Conservation (phyloP, 805 yeast species). For the Pichia californica region DNA sequence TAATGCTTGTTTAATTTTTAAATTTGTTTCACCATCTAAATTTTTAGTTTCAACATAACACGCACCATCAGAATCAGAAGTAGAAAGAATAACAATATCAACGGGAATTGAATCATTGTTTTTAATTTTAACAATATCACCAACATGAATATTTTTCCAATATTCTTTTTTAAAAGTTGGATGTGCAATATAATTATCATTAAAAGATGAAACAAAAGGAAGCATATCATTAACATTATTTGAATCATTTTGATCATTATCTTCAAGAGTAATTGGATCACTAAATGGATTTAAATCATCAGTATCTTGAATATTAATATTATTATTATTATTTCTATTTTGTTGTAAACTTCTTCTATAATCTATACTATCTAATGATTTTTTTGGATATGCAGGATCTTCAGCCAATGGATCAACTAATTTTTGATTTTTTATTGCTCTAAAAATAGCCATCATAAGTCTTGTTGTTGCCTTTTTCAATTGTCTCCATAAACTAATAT, state of each 20-base stretch:
- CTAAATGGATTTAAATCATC: conserved; percentile 18
- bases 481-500: conserved; percentile 60
- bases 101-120: conserved; percentile 77
- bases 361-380: conserved; percentile 31
- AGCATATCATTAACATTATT: conserved; percentile 13
- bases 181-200: conserved; percentile 11
- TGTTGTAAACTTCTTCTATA: conserved; percentile 24
- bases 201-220: conserved; percentile 25
- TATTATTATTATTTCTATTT: conserved; percentile 11
- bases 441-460: conserved; percentile 12
- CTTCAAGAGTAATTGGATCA: conserved; percentile 22
- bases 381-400: conserved; percentile 14
- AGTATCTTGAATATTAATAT: conserved; percentile 11
- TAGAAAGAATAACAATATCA: conserved; percentile 58
- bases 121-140: conserved; percentile 61
- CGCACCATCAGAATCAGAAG: conserved; percentile 62
- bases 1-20: conserved; percentile 70
- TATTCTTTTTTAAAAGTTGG: conserved; percentile 35
- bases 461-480: conserved; percentile 45
- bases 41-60: conserved; percentile 76
- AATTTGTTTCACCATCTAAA: conserved; percentile 74
- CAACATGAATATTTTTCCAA: conserved; percentile 74
- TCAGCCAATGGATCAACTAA: conserved; percentile 24
- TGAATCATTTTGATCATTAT: conserved; percentile 9
- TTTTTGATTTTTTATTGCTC: conserved; percentile 20